Conservation (phyloP, 257 asterid species). For the Solanum ossicruentum region DNA sequence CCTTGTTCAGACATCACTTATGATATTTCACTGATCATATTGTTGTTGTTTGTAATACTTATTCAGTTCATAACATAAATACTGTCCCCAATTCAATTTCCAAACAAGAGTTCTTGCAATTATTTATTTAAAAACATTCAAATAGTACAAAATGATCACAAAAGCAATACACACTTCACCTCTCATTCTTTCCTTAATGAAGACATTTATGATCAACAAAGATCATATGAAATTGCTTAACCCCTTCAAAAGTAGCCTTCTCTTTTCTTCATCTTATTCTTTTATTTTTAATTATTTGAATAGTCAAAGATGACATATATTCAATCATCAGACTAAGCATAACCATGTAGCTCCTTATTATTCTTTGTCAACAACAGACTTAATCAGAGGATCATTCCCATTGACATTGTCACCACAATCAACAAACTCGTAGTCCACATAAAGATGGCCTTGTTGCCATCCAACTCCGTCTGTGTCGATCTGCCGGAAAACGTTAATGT, state of each 20-base stretch:
- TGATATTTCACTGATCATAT: too few relatives aligned
- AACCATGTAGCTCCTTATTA: not conserved
- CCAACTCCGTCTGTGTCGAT: conserved; percentile 16
- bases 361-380: not conserved
- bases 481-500: not conserved
- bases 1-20: too few relatives aligned
- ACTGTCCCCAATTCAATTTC: not conserved
- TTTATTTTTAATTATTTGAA: not conserved
- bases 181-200: not conserved
- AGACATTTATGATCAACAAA: not conserved
- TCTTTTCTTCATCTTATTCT: not conserved
- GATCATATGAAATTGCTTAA: not conserved
- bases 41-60: too few relatives aligned
- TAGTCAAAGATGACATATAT: not conserved
- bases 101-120: not conserved
- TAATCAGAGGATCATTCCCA: not conserved
- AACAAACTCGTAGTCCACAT: conserved; percentile 17
- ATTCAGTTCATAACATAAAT: too few relatives aligned
- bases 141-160: not conserved
- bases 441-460: conserved; percentile 7
- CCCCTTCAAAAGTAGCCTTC: not conserved
- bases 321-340: not conserved
- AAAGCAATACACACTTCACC: not conserved
- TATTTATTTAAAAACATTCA: not conserved
- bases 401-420: conserved; percentile 1